Conservation (phyloP, 371 early-diverging fungal genomes). For the Thermomucor indicae-seudaticae region DNA sequence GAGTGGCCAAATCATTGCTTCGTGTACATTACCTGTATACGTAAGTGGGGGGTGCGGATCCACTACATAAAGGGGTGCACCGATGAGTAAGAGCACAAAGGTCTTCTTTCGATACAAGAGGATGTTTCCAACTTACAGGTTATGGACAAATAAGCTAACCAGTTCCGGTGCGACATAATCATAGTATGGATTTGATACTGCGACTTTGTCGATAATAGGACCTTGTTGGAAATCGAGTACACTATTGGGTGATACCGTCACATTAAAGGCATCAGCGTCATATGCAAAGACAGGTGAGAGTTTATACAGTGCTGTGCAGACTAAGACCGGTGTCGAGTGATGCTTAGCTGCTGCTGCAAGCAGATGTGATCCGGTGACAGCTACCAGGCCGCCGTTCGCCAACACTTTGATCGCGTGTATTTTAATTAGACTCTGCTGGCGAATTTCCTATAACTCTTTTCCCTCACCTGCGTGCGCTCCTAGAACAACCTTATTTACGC, state of each 20-base stretch:
- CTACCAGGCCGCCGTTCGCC: conserved; percentile 91
- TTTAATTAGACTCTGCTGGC: too few species aligned
- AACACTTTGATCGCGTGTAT: too few species aligned
- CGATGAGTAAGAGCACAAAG: background rate
- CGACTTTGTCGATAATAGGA: conserved; percentile 72
- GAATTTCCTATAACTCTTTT: background rate
- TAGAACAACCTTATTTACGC: conserved; percentile 95
- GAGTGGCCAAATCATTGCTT: background rate
- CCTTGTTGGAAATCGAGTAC: conserved; percentile 78
- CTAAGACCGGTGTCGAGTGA: conserved; percentile 86
- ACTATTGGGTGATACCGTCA: conserved; percentile 74
- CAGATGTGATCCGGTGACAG: conserved; percentile 77
- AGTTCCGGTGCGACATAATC: conserved; percentile 90
- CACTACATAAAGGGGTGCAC: conserved; percentile 8
- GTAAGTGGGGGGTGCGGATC: conserved; percentile 49
- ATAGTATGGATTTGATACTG: conserved; percentile 80
- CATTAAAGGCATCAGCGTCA: conserved; percentile 80
- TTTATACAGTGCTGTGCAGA: conserved; percentile 82
- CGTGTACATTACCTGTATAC: conserved; percentile 27
- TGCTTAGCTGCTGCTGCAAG: conserved; percentile 91
- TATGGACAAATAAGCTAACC: conserved; percentile 87
- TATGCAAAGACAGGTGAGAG: conserved; percentile 86
- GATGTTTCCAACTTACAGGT: conserved; percentile 65
- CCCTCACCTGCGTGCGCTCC: conserved; percentile 83
- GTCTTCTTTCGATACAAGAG: background rate